Percentiles rank a stretch among this genome's conserved stretches.
Evolutionary conservation across 176 grass and related monocot genomes (phyloP).

Genomic region (Triticum monococcum): DNA sequence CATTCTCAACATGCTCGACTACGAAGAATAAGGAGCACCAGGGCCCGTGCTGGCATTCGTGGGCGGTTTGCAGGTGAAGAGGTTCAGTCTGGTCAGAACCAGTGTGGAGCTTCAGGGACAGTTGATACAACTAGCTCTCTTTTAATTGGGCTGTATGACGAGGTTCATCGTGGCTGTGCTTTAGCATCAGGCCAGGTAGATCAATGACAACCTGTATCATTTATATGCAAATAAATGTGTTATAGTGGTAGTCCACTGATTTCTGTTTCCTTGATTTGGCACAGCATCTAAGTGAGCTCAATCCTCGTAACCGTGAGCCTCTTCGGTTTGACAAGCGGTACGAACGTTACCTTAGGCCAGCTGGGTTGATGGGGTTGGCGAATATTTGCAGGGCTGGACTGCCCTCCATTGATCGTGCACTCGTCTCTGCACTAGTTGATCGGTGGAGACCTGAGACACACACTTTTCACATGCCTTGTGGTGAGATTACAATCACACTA

Average conservation of each 20-base stretch:
- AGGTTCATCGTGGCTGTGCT: slow-evolving; percentile 32
- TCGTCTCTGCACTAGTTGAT: slow-evolving; percentile 40
- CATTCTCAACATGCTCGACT: background rate
- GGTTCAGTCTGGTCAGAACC: slow-evolving; percentile 18
- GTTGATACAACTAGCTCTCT: background rate
- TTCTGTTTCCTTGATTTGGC: background rate
- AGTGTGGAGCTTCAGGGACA: slow-evolving; percentile 1
- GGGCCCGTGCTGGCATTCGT: background rate
- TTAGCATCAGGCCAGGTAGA: slow-evolving; percentile 42
- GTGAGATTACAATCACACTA: slow-evolving; percentile 44
- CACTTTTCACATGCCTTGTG: slow-evolving; percentile 49
- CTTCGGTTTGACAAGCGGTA: slow-evolving; percentile 38
- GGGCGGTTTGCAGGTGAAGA: background rate
- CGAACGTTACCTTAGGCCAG: slow-evolving; percentile 32
- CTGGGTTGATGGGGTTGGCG: slow-evolving; percentile 34
- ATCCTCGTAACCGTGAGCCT: slow-evolving; percentile 35
- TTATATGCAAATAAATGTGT: background rate
- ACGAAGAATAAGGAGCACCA: slow-evolving; percentile 7
- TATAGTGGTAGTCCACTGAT: background rate
- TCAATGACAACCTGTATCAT: background rate
- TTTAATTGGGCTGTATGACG: slow-evolving; percentile 38
- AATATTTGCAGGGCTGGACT: slow-evolving; percentile 37
- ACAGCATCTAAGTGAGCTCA: slow-evolving; percentile 40
- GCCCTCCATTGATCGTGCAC: slow-evolving; percentile 44
- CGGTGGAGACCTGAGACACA: slow-evolving; percentile 43